Percentiles rank a stretch among this genome's conserved stretches.
These are phyloP conservation scores for Rubroboletus satanas DNA, from an alignment of 768 basidiomycete genomes.

Conservation along the genomic window DNA sequence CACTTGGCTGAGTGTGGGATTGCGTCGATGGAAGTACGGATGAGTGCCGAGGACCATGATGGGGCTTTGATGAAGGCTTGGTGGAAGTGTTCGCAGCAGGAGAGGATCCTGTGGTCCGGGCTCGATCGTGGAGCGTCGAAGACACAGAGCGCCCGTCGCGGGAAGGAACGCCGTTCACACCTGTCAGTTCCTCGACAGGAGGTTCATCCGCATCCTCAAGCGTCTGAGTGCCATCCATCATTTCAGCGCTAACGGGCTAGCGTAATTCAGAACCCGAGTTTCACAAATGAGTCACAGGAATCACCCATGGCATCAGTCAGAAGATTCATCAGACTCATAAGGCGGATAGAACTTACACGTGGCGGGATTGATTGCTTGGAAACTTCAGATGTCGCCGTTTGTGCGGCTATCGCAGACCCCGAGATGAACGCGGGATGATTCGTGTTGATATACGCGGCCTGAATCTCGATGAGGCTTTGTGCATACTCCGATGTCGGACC, in stretches of 20 bases:
- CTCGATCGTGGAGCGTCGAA: conserved; percentile 72
- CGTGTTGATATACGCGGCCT: conserved; percentile 99
- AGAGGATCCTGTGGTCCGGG: conserved; percentile 43
- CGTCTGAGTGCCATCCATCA: conserved; percentile 48
- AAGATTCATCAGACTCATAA: conserved; percentile 2
- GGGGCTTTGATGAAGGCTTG: conserved; percentile 28
- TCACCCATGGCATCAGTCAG: conserved; percentile 12
- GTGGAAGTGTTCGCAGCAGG: conserved; percentile 23
- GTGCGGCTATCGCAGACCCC: conserved; percentile 63
- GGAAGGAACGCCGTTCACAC: conserved; percentile 50
- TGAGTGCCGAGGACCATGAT: conserved; percentile 35
- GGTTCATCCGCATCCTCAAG: conserved; percentile 65
- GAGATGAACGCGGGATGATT: conserved; percentile 95
- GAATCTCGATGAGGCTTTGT: conserved; percentile 91
- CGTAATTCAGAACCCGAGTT: neutral
- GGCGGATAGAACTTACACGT: conserved; percentile 43
- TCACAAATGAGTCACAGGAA: conserved; percentile 13
- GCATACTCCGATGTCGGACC: conserved; percentile 98
- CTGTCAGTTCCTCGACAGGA: conserved; percentile 51
- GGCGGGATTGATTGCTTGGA: conserved; percentile 44
- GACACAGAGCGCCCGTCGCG: conserved; percentile 71
- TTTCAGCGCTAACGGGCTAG: conserved; percentile 64
- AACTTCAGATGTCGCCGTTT: conserved; percentile 40
- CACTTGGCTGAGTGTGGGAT: conserved; percentile 32
- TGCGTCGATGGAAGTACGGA: conserved; percentile 27